Evolutionary conservation across 768 basidiomycete genomes (phyloP).

Genomic region (Leccinum rimulosum): DNA sequence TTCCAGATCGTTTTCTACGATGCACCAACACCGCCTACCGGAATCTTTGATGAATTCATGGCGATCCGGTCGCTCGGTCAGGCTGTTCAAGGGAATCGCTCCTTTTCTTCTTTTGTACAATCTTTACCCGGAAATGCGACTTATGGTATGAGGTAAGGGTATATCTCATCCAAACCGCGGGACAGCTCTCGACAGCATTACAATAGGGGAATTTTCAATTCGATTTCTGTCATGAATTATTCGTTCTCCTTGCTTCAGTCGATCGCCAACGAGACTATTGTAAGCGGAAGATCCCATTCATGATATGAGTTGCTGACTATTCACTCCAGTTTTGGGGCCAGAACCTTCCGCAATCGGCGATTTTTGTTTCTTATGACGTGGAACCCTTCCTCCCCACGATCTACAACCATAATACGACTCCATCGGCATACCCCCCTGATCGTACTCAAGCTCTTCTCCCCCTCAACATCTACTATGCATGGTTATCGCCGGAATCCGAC

Average conservation of each 20-base stretch:
- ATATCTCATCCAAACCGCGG: not conserved
- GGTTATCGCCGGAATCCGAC: not conserved
- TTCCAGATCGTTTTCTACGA: conserved; percentile 54
- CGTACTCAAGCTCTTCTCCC: conserved; percentile 39
- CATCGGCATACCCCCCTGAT: conserved; percentile 46
- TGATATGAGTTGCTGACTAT: not conserved
- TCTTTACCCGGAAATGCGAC: not conserved
- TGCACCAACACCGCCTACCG: conserved; percentile 28
- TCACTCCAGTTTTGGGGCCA: conserved; percentile 17
- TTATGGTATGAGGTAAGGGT: conserved; percentile 3
- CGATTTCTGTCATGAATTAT: conserved; percentile 7
- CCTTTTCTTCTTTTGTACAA: conserved; percentile 17
- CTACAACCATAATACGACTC: conserved; percentile 34
- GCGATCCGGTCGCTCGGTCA: conserved; percentile 9
- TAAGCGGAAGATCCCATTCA: conserved; percentile 3
- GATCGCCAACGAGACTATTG: conserved; percentile 14
- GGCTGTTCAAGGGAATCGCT: conserved; percentile 6
- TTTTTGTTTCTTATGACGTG: conserved; percentile 25
- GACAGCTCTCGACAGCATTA: not conserved
- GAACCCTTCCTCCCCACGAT: conserved; percentile 51
- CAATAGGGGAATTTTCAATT: conserved; percentile 6
- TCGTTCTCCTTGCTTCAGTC: conserved; percentile 15
- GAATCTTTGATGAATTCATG: conserved; percentile 27
- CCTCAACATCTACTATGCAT: conserved; percentile 42
- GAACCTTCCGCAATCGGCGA: not conserved